Evolutionary conservation across 2,329 filamentous ascomycete species (phyloP), one percentile per base, ranked within the genome.

Genomic region (Pseudopithomyces chartarum): DNA sequence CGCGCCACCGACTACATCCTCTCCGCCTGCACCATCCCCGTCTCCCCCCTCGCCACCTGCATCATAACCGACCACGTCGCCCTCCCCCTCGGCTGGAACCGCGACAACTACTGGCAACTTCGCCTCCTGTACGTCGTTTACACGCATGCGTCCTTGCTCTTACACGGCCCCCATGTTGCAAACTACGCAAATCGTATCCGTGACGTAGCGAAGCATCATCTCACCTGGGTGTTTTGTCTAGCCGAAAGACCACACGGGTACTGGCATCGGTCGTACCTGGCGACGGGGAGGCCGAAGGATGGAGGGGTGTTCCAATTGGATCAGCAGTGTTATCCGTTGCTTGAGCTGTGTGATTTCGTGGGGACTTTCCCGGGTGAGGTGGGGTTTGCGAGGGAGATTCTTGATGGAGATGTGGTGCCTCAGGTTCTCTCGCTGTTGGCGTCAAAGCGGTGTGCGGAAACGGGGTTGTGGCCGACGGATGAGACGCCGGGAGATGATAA

Each of bases 231-330:
- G 3, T 58, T 56, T 38, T 48, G 23, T 13, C 17, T 48, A 3
- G 58, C 58, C 2, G 26, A 61, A 49, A 44, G 58, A 11, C 55
- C 58, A 10, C 39, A 58, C 19, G 55, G 58, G 10, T 61, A 54
- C 23, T 61, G 58, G 58, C 58, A 61, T 38, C 45, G 58, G 13
- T 61, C 58, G 32, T 61, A 61, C 43, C 55, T 61, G 3, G 53
- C 50, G 6, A 58, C 46, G 17, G 55, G 55, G 11, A 33, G 48
- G 8, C 58, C 58, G 12, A 61, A 61, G 33, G 55, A 61, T 34
- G n/a, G n/a, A 2, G 43, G 40, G 1, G 43, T 60, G 5, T 61
- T 61, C 36, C 58, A 61, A 38, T 49, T 59, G 10, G 54, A 55
- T 42, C 56, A 57, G 23, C 56, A 57, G 42, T 57, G 56, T 39